Percentiles rank a stretch among this genome's conserved stretches.
Conservation (phyloP, 139 green algal species). For the Chlamydomonas sp. region DNA sequence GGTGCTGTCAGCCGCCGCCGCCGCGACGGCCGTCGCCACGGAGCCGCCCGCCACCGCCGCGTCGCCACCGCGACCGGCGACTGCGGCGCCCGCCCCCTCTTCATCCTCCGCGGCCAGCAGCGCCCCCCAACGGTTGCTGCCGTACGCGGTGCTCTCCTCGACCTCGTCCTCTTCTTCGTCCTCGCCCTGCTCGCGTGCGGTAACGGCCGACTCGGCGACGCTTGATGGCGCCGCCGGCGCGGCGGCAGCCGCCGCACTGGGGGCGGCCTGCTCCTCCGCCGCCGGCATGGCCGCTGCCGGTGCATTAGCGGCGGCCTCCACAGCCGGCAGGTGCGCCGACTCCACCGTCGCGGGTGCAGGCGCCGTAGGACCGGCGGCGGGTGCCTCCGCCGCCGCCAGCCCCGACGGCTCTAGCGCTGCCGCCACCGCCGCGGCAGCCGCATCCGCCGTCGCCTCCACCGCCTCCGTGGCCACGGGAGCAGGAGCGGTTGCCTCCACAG, state of each 20-base stretch:
- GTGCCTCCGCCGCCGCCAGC: too few species aligned
- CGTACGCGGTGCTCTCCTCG: background rate
- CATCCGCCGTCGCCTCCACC: too few species aligned
- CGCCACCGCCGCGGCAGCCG: too few species aligned
- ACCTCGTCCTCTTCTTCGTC: constrained; percentile 5
- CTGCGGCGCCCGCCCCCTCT: background rate
- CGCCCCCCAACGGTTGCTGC: constrained; percentile 17
- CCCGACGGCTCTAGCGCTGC: too few species aligned
- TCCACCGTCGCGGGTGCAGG: too few species aligned
- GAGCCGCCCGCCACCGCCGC: background rate
- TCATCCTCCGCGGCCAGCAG: background rate
- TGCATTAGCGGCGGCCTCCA: background rate
- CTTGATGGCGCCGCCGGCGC: too few species aligned
- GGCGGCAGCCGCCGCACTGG: background rate
- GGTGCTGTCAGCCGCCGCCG: constrained; percentile 15
- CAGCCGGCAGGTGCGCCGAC: too few species aligned
- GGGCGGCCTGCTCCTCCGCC: too few species aligned
- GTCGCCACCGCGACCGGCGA: too few species aligned
- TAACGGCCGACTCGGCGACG: background rate
- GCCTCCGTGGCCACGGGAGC: too few species aligned
- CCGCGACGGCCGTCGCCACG: constrained; percentile 6
- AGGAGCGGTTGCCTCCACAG: too few species aligned
- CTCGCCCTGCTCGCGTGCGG: background rate
- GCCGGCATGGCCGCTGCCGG: background rate
- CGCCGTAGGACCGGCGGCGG: too few species aligned